Evolutionary conservation across 306 rosid species (phyloP).

Genomic region (Castanopsis chinensis): DNA sequence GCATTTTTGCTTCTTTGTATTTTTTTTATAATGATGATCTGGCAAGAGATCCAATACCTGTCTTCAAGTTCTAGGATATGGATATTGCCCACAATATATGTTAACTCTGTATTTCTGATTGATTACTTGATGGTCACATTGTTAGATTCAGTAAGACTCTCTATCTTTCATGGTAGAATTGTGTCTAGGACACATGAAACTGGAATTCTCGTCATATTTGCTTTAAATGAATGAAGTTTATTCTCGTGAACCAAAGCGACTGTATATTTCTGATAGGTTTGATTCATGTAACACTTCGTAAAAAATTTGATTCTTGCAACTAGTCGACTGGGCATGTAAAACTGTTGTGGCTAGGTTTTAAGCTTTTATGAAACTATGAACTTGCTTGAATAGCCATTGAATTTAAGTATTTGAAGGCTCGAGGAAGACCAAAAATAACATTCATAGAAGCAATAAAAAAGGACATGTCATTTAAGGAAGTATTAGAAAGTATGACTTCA

Average conservation of each 20-base stretch:
- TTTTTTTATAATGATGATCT: neutral
- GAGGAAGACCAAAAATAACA: too few species aligned
- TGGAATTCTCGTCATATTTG: neutral
- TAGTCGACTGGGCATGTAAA: constrained; percentile 2
- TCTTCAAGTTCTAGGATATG: neutral
- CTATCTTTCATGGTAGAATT: neutral
- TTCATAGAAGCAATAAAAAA: too few species aligned
- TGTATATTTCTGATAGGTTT: neutral
- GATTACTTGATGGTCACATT: neutral
- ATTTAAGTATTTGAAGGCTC: neutral
- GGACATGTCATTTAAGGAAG: too few species aligned
- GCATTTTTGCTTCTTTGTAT: neutral
- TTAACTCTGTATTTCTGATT: too few species aligned
- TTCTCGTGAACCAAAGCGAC: neutral
- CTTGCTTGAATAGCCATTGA: neutral
- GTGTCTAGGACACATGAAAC: neutral
- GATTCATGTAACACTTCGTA: neutral
- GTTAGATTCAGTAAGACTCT: neutral
- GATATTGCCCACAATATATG: neutral
- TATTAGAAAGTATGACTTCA: too few species aligned
- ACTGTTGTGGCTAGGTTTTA: neutral
- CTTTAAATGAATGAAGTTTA: neutral
- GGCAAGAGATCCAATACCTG: neutral
- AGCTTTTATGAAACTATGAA: neutral
- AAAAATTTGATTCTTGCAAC: constrained; percentile 3